phyloP scores from a whole-genome alignment of 164 flowering plant species.

The Tinospora cordifolia region DNA sequence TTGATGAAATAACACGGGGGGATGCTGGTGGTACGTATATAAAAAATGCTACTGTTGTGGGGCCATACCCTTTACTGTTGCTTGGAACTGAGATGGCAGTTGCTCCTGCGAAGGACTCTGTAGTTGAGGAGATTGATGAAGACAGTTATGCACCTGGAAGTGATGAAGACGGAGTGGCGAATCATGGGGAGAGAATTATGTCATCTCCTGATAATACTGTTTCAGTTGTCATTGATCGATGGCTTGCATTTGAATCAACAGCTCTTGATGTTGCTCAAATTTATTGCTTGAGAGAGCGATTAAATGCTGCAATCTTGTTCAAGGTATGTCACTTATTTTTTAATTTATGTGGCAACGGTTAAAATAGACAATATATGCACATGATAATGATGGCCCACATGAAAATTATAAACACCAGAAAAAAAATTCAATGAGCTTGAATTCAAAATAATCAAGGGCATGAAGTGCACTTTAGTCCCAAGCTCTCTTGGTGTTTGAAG shows the following conservation, averaged over 20 bases:
- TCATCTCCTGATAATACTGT: conserved; percentile 72
- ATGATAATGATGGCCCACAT: background rate
- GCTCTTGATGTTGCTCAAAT: conserved; percentile 87
- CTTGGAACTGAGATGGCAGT: conserved; percentile 79
- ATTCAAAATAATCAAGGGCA: background rate
- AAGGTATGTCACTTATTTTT: conserved; percentile 41
- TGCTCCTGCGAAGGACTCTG: conserved; percentile 43
- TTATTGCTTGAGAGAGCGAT: conserved; percentile 81
- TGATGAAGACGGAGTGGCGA: conserved; percentile 36
- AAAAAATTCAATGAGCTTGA: background rate
- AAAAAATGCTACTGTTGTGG: conserved; percentile 59
- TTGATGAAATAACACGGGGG: conserved; percentile 81
- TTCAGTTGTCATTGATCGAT: conserved; percentile 62
- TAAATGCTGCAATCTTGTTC: conserved; percentile 65
- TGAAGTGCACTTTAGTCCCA: background rate
- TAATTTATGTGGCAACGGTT: background rate
- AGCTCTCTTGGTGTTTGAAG: background rate
- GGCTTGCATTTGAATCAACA: conserved; percentile 65
- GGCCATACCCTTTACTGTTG: conserved; percentile 69
- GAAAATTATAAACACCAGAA: background rate
- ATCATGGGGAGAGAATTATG: conserved; percentile 44
- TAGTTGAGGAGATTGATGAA: conserved; percentile 32
- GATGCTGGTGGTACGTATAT: conserved; percentile 49
- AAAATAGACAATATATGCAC: background rate
- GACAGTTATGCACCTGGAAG: conserved; percentile 21